phyloP scores from a whole-genome alignment of 2,329 filamentous ascomycete genomes.

The Calonectria leucothoes region DNA sequence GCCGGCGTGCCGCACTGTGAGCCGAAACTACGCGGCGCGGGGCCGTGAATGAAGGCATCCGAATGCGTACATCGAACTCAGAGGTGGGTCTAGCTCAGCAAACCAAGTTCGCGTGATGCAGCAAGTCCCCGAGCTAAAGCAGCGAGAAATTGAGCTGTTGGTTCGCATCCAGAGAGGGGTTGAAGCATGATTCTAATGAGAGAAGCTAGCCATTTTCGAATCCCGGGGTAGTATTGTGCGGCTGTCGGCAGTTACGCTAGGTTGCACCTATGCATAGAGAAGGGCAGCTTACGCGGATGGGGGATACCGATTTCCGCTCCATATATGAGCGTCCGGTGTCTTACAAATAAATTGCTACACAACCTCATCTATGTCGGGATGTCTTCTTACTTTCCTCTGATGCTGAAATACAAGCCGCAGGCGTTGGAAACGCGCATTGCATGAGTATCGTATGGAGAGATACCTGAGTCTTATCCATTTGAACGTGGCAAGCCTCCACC shows the following conservation, averaged over 20 bases:
- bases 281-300: too few species aligned
- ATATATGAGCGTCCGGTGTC: not conserved
- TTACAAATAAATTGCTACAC: too few species aligned
- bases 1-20: not conserved
- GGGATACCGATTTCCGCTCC: not conserved
- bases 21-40: conserved; percentile 7
- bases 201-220: not conserved
- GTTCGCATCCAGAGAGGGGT: not conserved
- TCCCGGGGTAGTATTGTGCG: not conserved
- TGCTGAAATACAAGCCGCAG: too few species aligned
- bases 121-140: not conserved
- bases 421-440: too few species aligned
- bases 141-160: not conserved
- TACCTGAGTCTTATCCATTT: too few species aligned
- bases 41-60: not conserved
- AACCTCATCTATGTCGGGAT: too few species aligned
- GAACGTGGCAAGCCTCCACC: too few species aligned
- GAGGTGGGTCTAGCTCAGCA: not conserved
- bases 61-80: not conserved
- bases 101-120: too few species aligned
- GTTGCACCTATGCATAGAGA: not conserved
- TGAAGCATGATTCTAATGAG: not conserved
- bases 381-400: too few species aligned
- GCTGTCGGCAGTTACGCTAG: not conserved
- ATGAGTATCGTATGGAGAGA: too few species aligned